These are phyloP conservation scores for Globisporangium radiosum DNA, from an alignment of 352 stramenopile species.

Conservation along the genomic window DNA sequence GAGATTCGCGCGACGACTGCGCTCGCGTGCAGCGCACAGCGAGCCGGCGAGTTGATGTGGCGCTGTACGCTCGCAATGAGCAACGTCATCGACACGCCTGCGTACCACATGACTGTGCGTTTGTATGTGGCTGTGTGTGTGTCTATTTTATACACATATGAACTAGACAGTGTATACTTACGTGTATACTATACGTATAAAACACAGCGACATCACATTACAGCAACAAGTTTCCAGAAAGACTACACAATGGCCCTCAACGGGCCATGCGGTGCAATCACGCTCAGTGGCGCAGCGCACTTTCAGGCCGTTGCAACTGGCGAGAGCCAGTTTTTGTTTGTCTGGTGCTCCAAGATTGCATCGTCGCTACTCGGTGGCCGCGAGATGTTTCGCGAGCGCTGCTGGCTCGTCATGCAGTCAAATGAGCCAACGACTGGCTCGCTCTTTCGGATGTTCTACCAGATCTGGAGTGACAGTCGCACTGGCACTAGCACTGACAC, in stretches of 20 bases:
- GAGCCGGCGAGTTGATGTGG: conserved; percentile 1
- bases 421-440: not conserved
- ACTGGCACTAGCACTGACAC: not conserved
- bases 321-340: not conserved
- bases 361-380: not conserved
- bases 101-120: too few species aligned
- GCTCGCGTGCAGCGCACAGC: not conserved
- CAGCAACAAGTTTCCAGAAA: conserved; percentile 8
- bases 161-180: too few species aligned
- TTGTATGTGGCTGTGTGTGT: too few species aligned
- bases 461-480: conserved; percentile 1
- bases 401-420: conserved; percentile 5
- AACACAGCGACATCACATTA: conserved; percentile 1
- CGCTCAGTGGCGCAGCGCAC: too few species aligned
- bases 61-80: not conserved
- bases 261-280: not conserved
- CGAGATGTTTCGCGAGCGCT: conserved; percentile 4
- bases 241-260: conserved; percentile 3
- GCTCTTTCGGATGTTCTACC: conserved; percentile 4
- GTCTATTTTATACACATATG: too few species aligned
- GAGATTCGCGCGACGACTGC: conserved; percentile 5
- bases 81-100: too few species aligned
- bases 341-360: conserved; percentile 3
- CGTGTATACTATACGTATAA: too few species aligned
- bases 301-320: too few species aligned